A percentile compares a stretch with the other conserved stretches of the same genome.
These are phyloP conservation scores for Pseudocercospora fijiensis DNA, from an alignment of 2,329 filamentous ascomycete genomes.

Conservation along the genomic window DNA sequence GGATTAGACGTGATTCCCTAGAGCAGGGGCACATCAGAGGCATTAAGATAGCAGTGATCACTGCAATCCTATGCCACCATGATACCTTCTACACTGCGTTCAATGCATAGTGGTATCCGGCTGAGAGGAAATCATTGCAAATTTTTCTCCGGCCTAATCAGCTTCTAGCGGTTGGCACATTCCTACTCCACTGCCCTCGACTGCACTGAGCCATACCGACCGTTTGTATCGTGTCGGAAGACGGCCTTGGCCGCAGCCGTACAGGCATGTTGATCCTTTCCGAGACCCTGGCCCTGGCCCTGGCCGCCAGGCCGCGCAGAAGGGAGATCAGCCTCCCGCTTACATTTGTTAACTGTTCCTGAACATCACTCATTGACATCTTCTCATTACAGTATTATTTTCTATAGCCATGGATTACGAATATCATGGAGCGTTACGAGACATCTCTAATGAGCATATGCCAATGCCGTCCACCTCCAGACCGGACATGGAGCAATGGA, in stretches of 20 bases:
- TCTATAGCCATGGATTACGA: neutral
- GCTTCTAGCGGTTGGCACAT: too few species aligned
- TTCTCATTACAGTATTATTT: neutral
- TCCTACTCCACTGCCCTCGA: too few species aligned
- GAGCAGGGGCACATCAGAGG: too few species aligned
- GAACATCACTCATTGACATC: neutral
- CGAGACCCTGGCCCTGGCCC: neutral
- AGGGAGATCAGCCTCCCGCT: neutral
- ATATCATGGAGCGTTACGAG: conserved; percentile 2
- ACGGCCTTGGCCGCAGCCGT: neutral
- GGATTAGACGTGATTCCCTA: too few species aligned
- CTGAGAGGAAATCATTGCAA: too few species aligned
- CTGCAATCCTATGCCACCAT: too few species aligned
- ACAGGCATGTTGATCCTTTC: neutral
- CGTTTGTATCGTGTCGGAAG: neutral
- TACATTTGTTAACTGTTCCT: neutral
- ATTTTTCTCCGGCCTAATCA: too few species aligned
- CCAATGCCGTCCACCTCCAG: neutral
- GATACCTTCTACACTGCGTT: too few species aligned
- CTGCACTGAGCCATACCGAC: too few species aligned
- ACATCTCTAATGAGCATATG: conserved; percentile 1
- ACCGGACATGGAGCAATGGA: conserved; percentile 1
- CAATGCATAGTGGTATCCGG: too few species aligned
- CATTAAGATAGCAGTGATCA: too few species aligned
- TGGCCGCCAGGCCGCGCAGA: neutral